Base-by-base conservation (phyloP, 257 asterid genomes). In the Scutellaria baicalensis region DNA sequence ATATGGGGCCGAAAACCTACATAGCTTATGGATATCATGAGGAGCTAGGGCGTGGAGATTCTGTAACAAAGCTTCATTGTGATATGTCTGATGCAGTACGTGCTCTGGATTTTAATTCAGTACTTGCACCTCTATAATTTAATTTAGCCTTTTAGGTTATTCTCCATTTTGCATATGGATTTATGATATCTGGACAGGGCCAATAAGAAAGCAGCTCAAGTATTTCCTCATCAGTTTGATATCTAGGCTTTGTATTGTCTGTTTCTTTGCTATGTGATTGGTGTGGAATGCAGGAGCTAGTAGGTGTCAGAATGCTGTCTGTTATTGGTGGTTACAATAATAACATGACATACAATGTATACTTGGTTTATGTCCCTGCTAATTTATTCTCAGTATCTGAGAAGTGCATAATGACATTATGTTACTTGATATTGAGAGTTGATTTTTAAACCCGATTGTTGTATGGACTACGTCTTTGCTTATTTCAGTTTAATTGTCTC, bases 1-100 rank as follows among this genome's bases (percentile, higher is more conserved):
- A 83, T 62, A 64, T 83, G 83, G 88, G 88, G 17, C 88, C 88
- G 0, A 83, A 83, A 73, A 80, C 88, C n/a, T 80, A 80, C 52
- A 83, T 83, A 20, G 88, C 85, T 40, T 78, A 83, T 68, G 88
- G 88, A 13, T 70, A 66, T 73, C 3, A 47, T 0, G 77, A 70
- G 58, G 85, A 84, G 70, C 68, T 84, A n/a, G 85, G 84, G 5
- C 81, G 85, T 48, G 88, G 85, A 45, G 85, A 84, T 70, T 84
- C 84, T 31, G 88, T 84, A 18, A 81, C 88, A 21, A 75, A 82
- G 64, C 77, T 82, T 33, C 86, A 82, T 20, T 82, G 83, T 40
- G 83, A 78, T 66, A 73, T 81, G 77, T 80, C 84, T 58, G 88
- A 83, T 78, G 83, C 80, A 59, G 85, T 83, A 83, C 61, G 3